Evolutionary conservation across 179 eudicot genomes (phyloP).

Genomic region (Sideroxylon spinosum): DNA sequence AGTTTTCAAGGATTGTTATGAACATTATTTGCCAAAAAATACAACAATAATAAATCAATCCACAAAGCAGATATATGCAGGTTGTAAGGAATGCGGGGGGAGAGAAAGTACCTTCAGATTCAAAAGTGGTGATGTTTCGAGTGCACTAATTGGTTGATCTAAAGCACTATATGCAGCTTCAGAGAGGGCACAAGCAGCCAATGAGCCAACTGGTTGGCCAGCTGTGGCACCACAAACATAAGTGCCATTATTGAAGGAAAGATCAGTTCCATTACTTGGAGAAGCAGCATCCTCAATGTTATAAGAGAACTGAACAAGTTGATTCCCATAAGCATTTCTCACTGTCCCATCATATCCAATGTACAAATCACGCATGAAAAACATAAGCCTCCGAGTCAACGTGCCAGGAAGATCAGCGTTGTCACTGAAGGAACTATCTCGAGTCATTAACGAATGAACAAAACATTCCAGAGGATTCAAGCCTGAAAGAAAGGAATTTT

Average conservation of each 20-base stretch:
- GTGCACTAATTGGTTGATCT: slow-evolving; percentile 82
- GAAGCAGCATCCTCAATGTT: slow-evolving; percentile 16
- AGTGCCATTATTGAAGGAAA: slow-evolving; percentile 15
- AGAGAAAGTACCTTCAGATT: slow-evolving; percentile 64
- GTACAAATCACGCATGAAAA: slow-evolving; percentile 80
- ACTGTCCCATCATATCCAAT: slow-evolving; percentile 83
- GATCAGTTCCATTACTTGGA: slow-evolving; percentile 17
- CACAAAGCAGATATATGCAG: background rate
- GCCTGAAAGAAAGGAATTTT: slow-evolving; percentile 62
- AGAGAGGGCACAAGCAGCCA: slow-evolving; percentile 87
- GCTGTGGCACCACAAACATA: slow-evolving; percentile 32
- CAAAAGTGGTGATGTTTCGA: slow-evolving; percentile 83
- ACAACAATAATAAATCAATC: background rate
- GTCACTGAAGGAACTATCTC: slow-evolving; percentile 83
- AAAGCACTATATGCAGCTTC: slow-evolving; percentile 96
- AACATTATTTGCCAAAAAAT: background rate
- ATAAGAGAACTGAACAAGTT: slow-evolving; percentile 70
- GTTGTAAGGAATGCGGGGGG: background rate
- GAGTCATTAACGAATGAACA: slow-evolving; percentile 67
- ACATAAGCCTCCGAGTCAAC: slow-evolving; percentile 56
- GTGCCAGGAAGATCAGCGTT: slow-evolving; percentile 93
- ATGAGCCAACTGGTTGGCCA: slow-evolving; percentile 83
- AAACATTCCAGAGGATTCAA: slow-evolving; percentile 84
- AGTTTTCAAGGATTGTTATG: background rate
- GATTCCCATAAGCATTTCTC: slow-evolving; percentile 82